phyloP scores from a whole-genome alignment of 371 early-diverging fungal genomes.

The Mucor indicus region DNA sequence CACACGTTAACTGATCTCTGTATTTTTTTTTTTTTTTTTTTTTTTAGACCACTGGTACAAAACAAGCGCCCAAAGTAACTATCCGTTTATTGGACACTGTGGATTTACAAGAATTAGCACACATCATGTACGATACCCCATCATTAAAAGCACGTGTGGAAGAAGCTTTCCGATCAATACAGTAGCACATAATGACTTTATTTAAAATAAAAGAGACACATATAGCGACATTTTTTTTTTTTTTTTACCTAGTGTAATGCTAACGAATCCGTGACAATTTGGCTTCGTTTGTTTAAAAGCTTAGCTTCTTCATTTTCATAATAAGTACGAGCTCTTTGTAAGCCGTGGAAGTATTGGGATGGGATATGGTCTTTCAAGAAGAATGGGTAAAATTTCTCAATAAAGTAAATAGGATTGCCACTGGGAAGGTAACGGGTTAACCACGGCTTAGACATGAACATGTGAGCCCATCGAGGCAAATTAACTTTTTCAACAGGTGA shows the following conservation, averaged over 20 bases:
- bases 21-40: background rate
- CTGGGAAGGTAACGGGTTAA: slow-evolving; percentile 3
- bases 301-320: slow-evolving; percentile 11
- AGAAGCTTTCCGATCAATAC: slow-evolving; percentile 18
- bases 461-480: no score
- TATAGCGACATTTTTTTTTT: slow-evolving; percentile 4
- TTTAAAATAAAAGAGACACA: no score
- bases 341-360: slow-evolving; percentile 18
- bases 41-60: slow-evolving; percentile 34
- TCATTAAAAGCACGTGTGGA: slow-evolving; percentile 26
- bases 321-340: slow-evolving; percentile 20
- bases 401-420: slow-evolving; percentile 18
- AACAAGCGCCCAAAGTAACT: slow-evolving; percentile 42
- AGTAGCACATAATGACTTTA: no score
- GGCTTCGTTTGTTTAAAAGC: background rate
- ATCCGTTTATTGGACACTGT: slow-evolving; percentile 42
- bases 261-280: slow-evolving; percentile 2
- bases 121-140: slow-evolving; percentile 38
- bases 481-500: no score
- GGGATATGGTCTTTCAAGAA: slow-evolving; percentile 32
- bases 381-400: slow-evolving; percentile 23
- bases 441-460: slow-evolving; percentile 8
- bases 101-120: slow-evolving; percentile 34
- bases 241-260: background rate
- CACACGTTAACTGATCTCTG: no score